A percentile compares a stretch with the other conserved stretches of the same genome.
phyloP scores from a whole-genome alignment of 768 basidiomycete species.

The Amanita phalloides region DNA sequence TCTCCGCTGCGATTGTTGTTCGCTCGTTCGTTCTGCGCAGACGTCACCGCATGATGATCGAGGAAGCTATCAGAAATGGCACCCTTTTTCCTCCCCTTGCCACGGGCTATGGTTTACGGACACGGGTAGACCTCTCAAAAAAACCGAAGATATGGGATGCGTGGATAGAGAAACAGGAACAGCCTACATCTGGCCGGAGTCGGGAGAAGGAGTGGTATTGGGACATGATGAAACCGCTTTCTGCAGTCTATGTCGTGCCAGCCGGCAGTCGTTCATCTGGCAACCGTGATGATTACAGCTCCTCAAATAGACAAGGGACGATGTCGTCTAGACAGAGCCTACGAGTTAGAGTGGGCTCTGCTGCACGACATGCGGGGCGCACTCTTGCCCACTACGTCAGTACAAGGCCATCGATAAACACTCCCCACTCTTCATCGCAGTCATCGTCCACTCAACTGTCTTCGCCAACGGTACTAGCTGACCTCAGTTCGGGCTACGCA shows the following conservation, averaged over 20 bases:
- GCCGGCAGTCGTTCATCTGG: background rate
- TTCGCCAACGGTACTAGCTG: background rate
- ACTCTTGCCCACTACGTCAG: background rate
- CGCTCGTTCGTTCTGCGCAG: slow-evolving; percentile 57
- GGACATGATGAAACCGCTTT: slow-evolving; percentile 24
- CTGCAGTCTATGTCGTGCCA: slow-evolving; percentile 17
- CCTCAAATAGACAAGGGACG: background rate
- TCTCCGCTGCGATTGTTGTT: slow-evolving; percentile 57
- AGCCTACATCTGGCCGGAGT: background rate
- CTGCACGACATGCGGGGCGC: background rate
- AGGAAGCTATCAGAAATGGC: slow-evolving; percentile 55
- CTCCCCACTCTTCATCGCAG: background rate
- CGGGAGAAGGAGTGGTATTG: slow-evolving; percentile 11
- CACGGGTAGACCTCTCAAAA: slow-evolving; percentile 28
- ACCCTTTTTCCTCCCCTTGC: slow-evolving; percentile 39
- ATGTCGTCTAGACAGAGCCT: background rate
- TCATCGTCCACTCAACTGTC: slow-evolving; percentile 2
- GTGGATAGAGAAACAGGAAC: slow-evolving; percentile 9
- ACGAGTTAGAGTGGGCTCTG: background rate
- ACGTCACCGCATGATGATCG: slow-evolving; percentile 45
- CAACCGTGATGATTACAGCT: background rate
- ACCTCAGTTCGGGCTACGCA: slow-evolving; percentile 2
- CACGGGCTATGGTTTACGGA: slow-evolving; percentile 10
- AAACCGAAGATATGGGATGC: slow-evolving; percentile 42
- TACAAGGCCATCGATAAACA: background rate